phyloP scores from a whole-genome alignment of 2,329 filamentous ascomycete species.

The Emmonsiellopsis sp. region DNA sequence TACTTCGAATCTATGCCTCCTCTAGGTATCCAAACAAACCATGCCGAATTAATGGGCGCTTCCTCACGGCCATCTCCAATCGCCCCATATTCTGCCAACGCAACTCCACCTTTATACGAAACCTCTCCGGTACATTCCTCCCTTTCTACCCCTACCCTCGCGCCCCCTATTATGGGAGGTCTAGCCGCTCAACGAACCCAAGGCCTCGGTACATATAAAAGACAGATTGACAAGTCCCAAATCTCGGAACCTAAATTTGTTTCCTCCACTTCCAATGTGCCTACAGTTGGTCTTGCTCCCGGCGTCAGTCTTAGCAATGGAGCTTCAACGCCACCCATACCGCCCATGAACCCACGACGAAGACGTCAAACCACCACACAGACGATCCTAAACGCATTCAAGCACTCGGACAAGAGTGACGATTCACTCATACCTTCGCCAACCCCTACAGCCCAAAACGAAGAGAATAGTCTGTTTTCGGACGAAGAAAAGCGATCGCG shows the following conservation, averaged over 20 bases:
- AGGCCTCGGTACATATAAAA: conserved; percentile 38
- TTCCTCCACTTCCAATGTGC: conserved; percentile 47
- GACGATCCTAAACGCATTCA: conserved; percentile 30
- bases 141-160: conserved; percentile 18
- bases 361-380: conserved; percentile 39
- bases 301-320: conserved; percentile 47
- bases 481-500: conserved; percentile 31
- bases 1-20: conserved; percentile 26
- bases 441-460: conserved; percentile 12
- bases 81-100: conserved; percentile 41
- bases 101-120: conserved; percentile 44
- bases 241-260: conserved; percentile 52
- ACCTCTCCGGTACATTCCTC: conserved; percentile 35
- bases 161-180: conserved; percentile 15
- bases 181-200: conserved; percentile 21
- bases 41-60: conserved; percentile 26
- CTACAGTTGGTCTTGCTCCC: conserved; percentile 48
- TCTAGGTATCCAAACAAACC: conserved; percentile 17
- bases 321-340: conserved; percentile 41
- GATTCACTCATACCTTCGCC: conserved; percentile 14
- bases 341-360: conserved; percentile 51
- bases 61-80: conserved; percentile 36
- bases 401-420: conserved; percentile 24
- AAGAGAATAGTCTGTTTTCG: conserved; percentile 35
- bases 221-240: conserved; percentile 49